Conservation (phyloP, 1,284 basidiomycete genomes). For the Marasmius tenuissimus region DNA sequence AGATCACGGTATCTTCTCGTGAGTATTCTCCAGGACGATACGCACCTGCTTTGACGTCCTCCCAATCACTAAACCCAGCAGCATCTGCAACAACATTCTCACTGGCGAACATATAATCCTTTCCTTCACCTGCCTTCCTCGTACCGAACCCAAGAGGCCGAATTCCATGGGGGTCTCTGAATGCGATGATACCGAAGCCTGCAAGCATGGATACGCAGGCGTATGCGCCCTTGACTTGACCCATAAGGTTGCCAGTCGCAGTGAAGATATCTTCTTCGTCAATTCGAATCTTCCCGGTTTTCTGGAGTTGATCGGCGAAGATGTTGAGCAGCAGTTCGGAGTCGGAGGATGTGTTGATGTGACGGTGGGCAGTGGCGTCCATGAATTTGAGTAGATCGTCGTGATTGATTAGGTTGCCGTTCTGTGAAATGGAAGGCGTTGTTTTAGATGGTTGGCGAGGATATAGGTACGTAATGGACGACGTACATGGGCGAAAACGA, state of each 20-base stretch:
- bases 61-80: slow-evolving; percentile 87
- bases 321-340: slow-evolving; percentile 97
- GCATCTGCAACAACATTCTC: slow-evolving; percentile 98
- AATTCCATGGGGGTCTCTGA: slow-evolving; percentile 99
- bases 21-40: no score
- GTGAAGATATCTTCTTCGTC: slow-evolving; percentile 99
- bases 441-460: slow-evolving; percentile 13
- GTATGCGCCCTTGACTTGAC: slow-evolving; percentile 89
- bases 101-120: slow-evolving; percentile 90
- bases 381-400: slow-evolving; percentile 84
- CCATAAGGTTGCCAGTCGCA: slow-evolving; percentile 89
- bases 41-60: slow-evolving; percentile 89
- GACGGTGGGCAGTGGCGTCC: slow-evolving; percentile 95
- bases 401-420: slow-evolving; percentile 98
- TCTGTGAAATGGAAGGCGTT: slow-evolving; percentile 48
- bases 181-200: slow-evolving; percentile 97
- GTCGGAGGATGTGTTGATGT: slow-evolving; percentile 99
- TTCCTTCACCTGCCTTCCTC: slow-evolving; percentile 55
- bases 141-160: slow-evolving; percentile 86
- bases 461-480: neutral
- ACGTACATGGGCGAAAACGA: slow-evolving; percentile 95
- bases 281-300: slow-evolving; percentile 99
- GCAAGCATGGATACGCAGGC: slow-evolving; percentile 98
- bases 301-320: slow-evolving; percentile 96
- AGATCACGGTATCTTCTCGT: neutral